Conservation (phyloP, 257 asterid genomes). For the Haberlea rhodopensis region DNA sequence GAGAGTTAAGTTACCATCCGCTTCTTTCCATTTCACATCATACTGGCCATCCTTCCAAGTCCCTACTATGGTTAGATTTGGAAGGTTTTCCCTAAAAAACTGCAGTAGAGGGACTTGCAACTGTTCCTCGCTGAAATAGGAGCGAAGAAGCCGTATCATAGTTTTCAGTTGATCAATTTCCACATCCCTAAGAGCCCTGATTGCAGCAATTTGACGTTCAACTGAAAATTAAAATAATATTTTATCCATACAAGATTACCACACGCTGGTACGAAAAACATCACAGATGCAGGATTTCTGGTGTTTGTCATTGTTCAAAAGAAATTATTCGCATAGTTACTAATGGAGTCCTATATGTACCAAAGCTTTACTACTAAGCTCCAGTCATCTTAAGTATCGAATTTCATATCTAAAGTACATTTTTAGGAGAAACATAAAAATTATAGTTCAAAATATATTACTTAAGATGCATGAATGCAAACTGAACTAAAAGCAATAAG, state of each 20-base stretch:
- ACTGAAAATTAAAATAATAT: slow-evolving; percentile 43
- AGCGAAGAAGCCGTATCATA: slow-evolving; percentile 53
- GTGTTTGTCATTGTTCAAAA: not conserved
- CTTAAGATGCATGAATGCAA: not conserved
- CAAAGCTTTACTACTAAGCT: not conserved
- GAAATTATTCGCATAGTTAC: slow-evolving; percentile 12
- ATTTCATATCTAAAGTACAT: slow-evolving; percentile 10
- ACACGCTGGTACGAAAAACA: too few species aligned
- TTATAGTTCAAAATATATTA: too few species aligned
- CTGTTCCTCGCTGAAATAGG: slow-evolving; percentile 59
- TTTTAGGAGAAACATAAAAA: too few species aligned
- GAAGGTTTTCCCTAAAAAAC: slow-evolving; percentile 68
- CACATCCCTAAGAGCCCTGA: slow-evolving; percentile 80
- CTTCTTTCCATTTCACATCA: slow-evolving; percentile 63
- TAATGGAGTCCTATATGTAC: not conserved
- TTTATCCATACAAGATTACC: not conserved
- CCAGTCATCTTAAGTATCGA: slow-evolving; percentile 10
- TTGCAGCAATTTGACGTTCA: slow-evolving; percentile 70
- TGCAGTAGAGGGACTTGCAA: slow-evolving; percentile 57
- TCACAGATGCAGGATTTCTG: not conserved
- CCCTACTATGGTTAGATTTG: slow-evolving; percentile 46
- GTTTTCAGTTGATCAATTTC: slow-evolving; percentile 66
- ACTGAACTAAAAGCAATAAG: not conserved
- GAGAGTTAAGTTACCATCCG: slow-evolving; percentile 36
- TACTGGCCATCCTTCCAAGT: slow-evolving; percentile 46